A percentile compares a stretch with the other conserved stretches of the same genome.
These are phyloP conservation scores for Plasmodium malariae DNA, from an alignment of 169 alveolate genomes.

Conservation along the genomic window DNA sequence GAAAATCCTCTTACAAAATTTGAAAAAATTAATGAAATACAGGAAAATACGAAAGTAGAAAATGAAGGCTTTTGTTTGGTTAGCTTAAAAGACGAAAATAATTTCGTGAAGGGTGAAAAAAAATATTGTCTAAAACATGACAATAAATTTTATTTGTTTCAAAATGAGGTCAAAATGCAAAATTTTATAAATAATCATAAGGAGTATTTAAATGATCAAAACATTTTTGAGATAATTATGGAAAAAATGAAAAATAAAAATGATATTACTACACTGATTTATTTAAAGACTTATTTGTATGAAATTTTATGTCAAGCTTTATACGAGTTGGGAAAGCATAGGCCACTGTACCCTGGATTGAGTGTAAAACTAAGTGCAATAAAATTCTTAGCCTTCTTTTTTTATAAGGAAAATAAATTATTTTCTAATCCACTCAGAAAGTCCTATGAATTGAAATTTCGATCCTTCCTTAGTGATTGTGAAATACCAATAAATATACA, in stretches of 20 bases:
- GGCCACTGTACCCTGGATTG: conserved; percentile 69
- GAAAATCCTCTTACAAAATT: conserved; percentile 39
- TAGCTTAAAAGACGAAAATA: conserved; percentile 38
- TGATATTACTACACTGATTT: conserved; percentile 64
- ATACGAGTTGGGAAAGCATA: conserved; percentile 52
- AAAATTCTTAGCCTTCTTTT: conserved; percentile 61
- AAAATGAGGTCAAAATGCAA: conserved; percentile 54
- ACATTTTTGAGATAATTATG: conserved; percentile 56
- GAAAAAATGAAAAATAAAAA: conserved; percentile 54
- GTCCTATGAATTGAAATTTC: conserved; percentile 35
- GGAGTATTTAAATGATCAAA: conserved; percentile 46
- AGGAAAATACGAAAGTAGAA: conserved; percentile 24
- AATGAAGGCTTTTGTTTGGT: conserved; percentile 74
- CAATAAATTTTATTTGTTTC: conserved; percentile 45
- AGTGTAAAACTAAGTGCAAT: conserved; percentile 61
- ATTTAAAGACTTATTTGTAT: conserved; percentile 65
- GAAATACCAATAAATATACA: conserved; percentile 69
- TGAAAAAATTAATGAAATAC: conserved; percentile 26
- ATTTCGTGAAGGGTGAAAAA: conserved; percentile 57
- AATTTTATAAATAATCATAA: conserved; percentile 34
- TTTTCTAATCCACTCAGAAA: conserved; percentile 57
- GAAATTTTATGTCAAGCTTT: conserved; percentile 52
- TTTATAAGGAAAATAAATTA: conserved; percentile 62
- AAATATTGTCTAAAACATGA: conserved; percentile 55
- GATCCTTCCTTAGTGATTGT: conserved; percentile 44